Evolutionary conservation across 768 basidiomycete species (phyloP).

Genomic region (Pluteus cervinus): DNA sequence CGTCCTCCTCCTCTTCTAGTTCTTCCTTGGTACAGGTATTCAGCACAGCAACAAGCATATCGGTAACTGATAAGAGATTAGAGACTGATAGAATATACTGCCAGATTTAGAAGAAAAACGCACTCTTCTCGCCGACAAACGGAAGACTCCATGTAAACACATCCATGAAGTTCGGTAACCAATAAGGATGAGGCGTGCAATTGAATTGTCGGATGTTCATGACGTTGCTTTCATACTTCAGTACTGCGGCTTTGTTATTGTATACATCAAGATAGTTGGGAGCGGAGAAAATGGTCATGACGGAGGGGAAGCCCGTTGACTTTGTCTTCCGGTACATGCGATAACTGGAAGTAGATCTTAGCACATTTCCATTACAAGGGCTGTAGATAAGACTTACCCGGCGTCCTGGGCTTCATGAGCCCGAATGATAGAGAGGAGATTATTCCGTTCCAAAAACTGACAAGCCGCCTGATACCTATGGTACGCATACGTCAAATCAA

Average conservation of each 20-base stretch:
- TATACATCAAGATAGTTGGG: conserved; percentile 99
- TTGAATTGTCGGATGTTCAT: conserved; percentile 99
- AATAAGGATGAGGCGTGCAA: conserved; percentile 92
- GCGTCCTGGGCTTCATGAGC: conserved; percentile 99
- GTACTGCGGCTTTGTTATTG: conserved; percentile 97
- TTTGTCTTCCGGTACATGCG: conserved; percentile 99
- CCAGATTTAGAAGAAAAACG: conserved; percentile 16
- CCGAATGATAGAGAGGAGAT: conserved; percentile 91
- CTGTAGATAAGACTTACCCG: conserved; percentile 48
- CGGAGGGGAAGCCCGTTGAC: conserved; percentile 96
- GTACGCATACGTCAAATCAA: background rate
- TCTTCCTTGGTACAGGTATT: conserved; percentile 97
- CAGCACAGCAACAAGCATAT: conserved; percentile 96
- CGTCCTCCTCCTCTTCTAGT: conserved; percentile 79
- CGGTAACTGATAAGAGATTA: conserved; percentile 66
- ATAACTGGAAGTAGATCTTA: conserved; percentile 44
- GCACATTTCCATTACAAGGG: conserved; percentile 4
- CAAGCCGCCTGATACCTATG: conserved; percentile 92
- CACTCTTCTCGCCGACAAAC: conserved; percentile 97
- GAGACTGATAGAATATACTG: conserved; percentile 5
- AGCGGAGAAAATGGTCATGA: conserved; percentile 99
- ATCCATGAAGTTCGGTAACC: conserved; percentile 99
- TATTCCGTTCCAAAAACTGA: conserved; percentile 95
- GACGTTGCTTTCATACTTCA: conserved; percentile 98
- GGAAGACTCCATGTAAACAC: conserved; percentile 99